These are phyloP conservation scores for Cenchrus americanus DNA, from an alignment of 176 grass and related monocot genomes.

Conservation along the genomic window DNA sequence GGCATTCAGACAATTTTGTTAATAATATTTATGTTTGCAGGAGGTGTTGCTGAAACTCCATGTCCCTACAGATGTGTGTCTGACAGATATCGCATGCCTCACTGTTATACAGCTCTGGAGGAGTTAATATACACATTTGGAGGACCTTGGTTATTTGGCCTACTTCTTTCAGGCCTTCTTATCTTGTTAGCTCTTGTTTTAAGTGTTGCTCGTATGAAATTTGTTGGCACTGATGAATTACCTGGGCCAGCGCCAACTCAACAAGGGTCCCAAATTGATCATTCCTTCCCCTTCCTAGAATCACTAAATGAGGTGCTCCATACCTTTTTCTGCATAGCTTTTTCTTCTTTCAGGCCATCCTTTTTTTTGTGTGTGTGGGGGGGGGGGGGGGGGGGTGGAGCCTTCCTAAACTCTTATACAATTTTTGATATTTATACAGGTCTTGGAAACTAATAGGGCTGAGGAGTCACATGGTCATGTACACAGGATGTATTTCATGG, in stretches of 20 bases:
- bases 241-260: constrained; percentile 97
- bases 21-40: constrained; percentile 50
- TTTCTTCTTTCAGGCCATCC: no score
- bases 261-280: constrained; percentile 95
- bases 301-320: constrained; percentile 91
- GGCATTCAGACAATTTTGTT: constrained; percentile 16
- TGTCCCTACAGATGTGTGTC: constrained; percentile 93
- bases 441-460: constrained; percentile 96
- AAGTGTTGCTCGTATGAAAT: constrained; percentile 99
- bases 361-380: background rate
- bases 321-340: constrained; percentile 22
- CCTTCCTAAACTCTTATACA: constrained; percentile 25
- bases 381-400: no score
- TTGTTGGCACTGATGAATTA: constrained; percentile 93
- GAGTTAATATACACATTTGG: constrained; percentile 99
- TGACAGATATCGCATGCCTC: constrained; percentile 99
- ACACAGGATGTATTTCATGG: constrained; percentile 99
- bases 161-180: constrained; percentile 96
- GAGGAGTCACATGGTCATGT: constrained; percentile 98
- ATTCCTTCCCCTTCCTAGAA: constrained; percentile 99
- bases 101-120: constrained; percentile 97
- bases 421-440: constrained; percentile 57
- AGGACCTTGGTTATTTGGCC: constrained; percentile 97
- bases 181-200: constrained; percentile 92
- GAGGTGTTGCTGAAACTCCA: constrained; percentile 85